Evolutionary conservation across 306 rosid genomes (phyloP).

Genomic region (Quercus aquifolioides): DNA sequence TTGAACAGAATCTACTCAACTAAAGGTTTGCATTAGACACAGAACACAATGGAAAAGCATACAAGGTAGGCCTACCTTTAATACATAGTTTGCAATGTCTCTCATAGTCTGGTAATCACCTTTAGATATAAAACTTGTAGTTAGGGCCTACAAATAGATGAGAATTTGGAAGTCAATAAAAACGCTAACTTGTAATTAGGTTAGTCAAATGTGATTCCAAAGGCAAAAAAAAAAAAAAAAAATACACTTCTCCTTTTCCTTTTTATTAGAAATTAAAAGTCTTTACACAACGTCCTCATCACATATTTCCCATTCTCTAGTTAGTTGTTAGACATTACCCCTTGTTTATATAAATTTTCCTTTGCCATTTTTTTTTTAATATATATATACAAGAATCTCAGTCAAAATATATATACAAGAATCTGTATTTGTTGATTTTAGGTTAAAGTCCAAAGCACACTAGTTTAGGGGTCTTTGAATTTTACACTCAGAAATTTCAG

Average conservation of each 20-base stretch:
- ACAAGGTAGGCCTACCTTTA: slow-evolving; percentile 44
- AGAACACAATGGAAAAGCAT: slow-evolving; percentile 13
- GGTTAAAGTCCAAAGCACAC: too few relatives aligned
- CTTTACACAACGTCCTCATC: too few relatives aligned
- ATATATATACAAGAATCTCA: too few relatives aligned
- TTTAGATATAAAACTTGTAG: slow-evolving; percentile 79
- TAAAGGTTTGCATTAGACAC: slow-evolving; percentile 7
- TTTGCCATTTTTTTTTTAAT: too few relatives aligned
- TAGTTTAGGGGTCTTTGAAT: too few relatives aligned
- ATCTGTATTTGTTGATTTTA: too few relatives aligned
- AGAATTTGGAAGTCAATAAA: slow-evolving; percentile 14
- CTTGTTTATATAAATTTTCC: too few relatives aligned
- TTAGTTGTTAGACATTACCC: too few relatives aligned
- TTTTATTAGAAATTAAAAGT: too few relatives aligned
- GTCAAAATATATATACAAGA: too few relatives aligned
- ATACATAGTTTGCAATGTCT: slow-evolving; percentile 55
- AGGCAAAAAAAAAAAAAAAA: neutral
- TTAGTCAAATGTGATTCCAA: neutral
- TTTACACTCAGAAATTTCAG: too few relatives aligned
- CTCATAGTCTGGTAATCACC: slow-evolving; percentile 67
- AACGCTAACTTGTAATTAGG: neutral
- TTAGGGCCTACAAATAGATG: slow-evolving; percentile 58
- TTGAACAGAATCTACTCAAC: slow-evolving; percentile 12
- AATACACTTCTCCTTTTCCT: neutral
- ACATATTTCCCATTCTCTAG: too few relatives aligned